Base-by-base conservation (phyloP, 495 filamentous ascomycete species). In the Aspergillus conjunctus region DNA sequence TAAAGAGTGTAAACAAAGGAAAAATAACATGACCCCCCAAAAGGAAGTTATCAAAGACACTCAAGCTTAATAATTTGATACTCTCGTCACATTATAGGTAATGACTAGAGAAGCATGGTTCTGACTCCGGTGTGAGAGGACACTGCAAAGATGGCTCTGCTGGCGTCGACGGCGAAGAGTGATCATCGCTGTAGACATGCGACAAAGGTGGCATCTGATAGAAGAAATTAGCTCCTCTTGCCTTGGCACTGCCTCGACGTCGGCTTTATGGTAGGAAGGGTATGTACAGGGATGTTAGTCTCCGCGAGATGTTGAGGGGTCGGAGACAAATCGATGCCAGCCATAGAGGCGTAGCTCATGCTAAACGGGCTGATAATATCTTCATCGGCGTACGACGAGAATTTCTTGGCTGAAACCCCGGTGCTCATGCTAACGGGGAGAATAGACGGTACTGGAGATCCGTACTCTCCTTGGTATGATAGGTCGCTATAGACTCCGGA, bases 191-290 rank as follows among this genome's bases (percentile, higher is more conserved):
- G 63, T 92, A 89, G 66, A 87, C 87, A 66, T 92, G 89, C 67
- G 89, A 90, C 68, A 95, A 84, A 68, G 91, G 85, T 76, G 92
- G 92, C 77, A 92, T 93, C 91, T 95, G 81, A 66, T 57, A 57
- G 60, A 65, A 66, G 61, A 44, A 65, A 63, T 66, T 68, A 65
- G 65, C 64, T 49, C 63, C 59, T 53, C 66, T 72, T 71, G 70
- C 66, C 66, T 54, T 63, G 57, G 51, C 55, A 58, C 62, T 59
- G 50, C 53, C 58, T 50, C 30, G 49, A 65, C 31, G 66, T 60
- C 76, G 77, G 84, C 84, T 65, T 83, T 84, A 71, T 81, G 64
- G 75, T 59, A 80, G 71, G 72, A 68, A 68, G 69, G 67, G 61
- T 69, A 74, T 75, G 73, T 78, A 78, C 76, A 71, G 74, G 73